Evolutionary conservation across 2,329 filamentous ascomycete species (phyloP), one percentile per base, ranked within the genome.

Genomic region (Epichloe bromicola): DNA sequence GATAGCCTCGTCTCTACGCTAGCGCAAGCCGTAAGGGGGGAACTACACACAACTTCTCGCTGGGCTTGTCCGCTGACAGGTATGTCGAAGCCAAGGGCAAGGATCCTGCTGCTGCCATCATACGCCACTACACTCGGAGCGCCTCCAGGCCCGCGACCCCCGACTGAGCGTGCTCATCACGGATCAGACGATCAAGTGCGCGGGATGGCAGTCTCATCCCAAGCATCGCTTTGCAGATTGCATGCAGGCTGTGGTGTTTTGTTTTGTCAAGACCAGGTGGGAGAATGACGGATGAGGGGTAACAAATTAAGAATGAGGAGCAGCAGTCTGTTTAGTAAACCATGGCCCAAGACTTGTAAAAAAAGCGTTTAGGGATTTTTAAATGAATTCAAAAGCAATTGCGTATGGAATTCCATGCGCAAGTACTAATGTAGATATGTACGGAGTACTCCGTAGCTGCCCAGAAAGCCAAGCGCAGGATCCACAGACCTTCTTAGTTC

Each of bases 181-280:
- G 10, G 43, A 46, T 1, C 54, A 70, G 36, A 40, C 38, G 23
- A 36, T 51, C 15, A 55, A 56, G 5, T 73, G 70, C 57, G 56
- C 59, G 0, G 67, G 63, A 1, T 63, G 69, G 55, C 49, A 33
- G 2, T 56, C 66, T 7, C 60, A 64, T 1, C 65, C 69, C 3
- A 60, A 57, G 51, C 67, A 63, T 60, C 59, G 65, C 7, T 71
- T 68, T 56, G 46, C 46, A 3, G 59, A 30, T 30, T 30, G 26
- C 26, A 30, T 42, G 30, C n/a, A 12, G 19, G 11, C 19, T 17
- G 15, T 23, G 17, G 19, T 42, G 30, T 30, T 30, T 30, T 11
- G 30, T 30, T 30, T 30, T 11, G 30, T 30, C 30, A 30, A 30
- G 30, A 30, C 30, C 30, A 11, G 30, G 10, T 10, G 30, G 30